Evolutionary conservation across 2,329 filamentous ascomycete species (phyloP), one percentile per base, ranked within the genome.

Genomic region (Aspergillus piperis): DNA sequence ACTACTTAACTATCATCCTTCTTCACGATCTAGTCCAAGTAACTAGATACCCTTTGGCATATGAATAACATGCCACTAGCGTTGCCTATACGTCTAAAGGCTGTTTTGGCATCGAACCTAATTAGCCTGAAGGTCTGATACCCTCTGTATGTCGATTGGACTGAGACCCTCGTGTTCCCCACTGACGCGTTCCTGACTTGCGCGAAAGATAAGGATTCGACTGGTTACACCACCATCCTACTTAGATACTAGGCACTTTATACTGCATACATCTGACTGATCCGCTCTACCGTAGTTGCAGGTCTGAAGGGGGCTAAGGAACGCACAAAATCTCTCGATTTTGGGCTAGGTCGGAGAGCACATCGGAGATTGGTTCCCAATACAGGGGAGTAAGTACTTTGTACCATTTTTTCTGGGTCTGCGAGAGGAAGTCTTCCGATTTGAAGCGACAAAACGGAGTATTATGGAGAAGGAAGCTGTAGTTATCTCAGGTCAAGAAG

Each of bases 141-240:
- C 13, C 55, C 25, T 27, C 15, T 55, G 60, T 49, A 63, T 56
- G 57, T 54, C 59, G 41, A 66, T 66, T 70, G 66, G 68, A 51
- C 54, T 54, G 49, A 36, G 57, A 55, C 44, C 55, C 60, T 67
- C 58, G 63, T 65, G 48, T 64, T 65, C 66, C 64, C 69, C 69
- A 71, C 69, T 42, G 58, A 66, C 64, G 67, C 65, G 68, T 71
- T 68, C 69, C 68, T 71, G 70, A 69, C 66, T 68, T 68, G 66
- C 36, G 57, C 59, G 59, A 42, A 62, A 63, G 59, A 58, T 53
- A 61, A 51, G 51, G n/a, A 42, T 19, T 25, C n/a, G 52, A 17
- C 52, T 23, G 39, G 39, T 47, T 44, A 54, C 39, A 54, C 51
- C n/a, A 42, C 11, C 7, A 10, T 8, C 32, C 32, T 13, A 39